These are phyloP conservation scores for Leccinum sublutescens DNA, from an alignment of 768 basidiomycete species.

Conservation along the genomic window DNA sequence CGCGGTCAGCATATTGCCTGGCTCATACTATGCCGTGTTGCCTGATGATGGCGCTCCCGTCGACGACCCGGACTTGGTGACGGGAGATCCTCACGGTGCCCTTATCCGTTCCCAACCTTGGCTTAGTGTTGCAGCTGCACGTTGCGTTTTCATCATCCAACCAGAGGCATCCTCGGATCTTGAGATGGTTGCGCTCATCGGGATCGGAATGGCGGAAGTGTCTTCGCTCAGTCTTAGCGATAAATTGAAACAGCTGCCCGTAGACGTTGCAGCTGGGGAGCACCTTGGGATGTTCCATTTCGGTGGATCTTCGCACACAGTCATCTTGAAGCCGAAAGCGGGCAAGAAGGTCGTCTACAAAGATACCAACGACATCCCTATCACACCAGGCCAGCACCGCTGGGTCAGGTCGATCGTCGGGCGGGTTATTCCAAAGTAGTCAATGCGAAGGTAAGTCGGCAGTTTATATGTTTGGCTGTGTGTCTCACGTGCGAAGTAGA, in stretches of 20 bases:
- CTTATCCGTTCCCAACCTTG: conserved; percentile 38
- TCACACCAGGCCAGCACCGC: conserved; percentile 1
- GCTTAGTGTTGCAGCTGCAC: conserved; percentile 45
- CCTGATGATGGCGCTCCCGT: conserved; percentile 11
- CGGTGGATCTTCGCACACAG: conserved; percentile 51
- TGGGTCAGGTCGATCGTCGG: conserved; percentile 3
- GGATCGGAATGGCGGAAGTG: conserved; percentile 62
- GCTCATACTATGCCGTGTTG: conserved; percentile 17
- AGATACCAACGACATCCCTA: neutral
- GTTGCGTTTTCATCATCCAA: conserved; percentile 54
- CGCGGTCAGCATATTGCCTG: conserved; percentile 31
- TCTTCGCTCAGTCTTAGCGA: conserved; percentile 49
- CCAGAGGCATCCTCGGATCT: conserved; percentile 44
- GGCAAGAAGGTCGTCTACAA: conserved; percentile 13
- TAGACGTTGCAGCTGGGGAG: conserved; percentile 46
- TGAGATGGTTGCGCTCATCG: conserved; percentile 53
- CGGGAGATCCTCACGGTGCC: conserved; percentile 18
- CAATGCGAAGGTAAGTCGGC: too few species aligned
- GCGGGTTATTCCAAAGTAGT: neutral
- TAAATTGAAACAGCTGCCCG: neutral
- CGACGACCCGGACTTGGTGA: neutral
- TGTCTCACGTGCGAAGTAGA: neutral
- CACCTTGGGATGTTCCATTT: conserved; percentile 62
- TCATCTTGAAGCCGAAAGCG: conserved; percentile 34
- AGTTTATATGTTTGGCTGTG: neutral